Conservation (phyloP, 139 green algal genomes). For the Haematococcus sp. region DNA sequence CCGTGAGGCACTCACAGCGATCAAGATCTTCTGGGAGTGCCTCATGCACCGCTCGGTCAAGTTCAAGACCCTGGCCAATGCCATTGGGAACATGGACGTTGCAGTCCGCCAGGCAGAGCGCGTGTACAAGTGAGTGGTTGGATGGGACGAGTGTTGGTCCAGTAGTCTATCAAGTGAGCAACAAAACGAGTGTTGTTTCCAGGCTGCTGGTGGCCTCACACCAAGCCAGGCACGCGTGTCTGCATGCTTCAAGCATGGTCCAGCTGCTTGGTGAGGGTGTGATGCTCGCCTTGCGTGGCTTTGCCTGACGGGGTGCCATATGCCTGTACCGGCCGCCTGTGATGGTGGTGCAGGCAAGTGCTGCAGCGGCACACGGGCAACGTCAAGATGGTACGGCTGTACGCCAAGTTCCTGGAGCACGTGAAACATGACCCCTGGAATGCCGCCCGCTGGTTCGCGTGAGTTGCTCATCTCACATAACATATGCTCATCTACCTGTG, state of each 20-base stretch:
- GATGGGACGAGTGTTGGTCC: too few relatives aligned
- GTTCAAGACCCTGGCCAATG: constrained; percentile 25
- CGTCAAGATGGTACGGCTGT: constrained; percentile 34
- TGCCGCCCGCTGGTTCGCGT: constrained; percentile 30
- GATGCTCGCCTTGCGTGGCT: too few relatives aligned
- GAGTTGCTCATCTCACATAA: too few relatives aligned
- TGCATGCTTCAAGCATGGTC: too few relatives aligned
- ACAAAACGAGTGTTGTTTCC: too few relatives aligned
- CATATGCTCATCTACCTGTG: too few relatives aligned
- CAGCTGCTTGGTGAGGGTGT: too few relatives aligned
- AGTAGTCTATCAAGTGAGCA: too few relatives aligned
- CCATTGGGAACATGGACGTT: constrained; percentile 21
- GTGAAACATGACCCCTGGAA: constrained; percentile 38
- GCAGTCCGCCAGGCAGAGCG: neutral
- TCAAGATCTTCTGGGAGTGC: constrained; percentile 28
- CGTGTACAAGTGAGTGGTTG: constrained; percentile 4
- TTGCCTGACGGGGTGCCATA: too few relatives aligned
- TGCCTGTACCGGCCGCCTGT: too few relatives aligned
- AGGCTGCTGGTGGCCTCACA: too few relatives aligned
- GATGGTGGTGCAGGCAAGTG: constrained; percentile 25
- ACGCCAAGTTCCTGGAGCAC: constrained; percentile 41
- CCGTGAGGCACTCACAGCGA: constrained; percentile 31
- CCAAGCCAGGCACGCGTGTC: too few relatives aligned
- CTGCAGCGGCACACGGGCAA: constrained; percentile 30
- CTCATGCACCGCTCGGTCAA: constrained; percentile 21